A percentile compares a stretch with the other conserved stretches of the same genome.
phyloP scores from a whole-genome alignment of 179 eudicot species.

The Silene coronaria region DNA sequence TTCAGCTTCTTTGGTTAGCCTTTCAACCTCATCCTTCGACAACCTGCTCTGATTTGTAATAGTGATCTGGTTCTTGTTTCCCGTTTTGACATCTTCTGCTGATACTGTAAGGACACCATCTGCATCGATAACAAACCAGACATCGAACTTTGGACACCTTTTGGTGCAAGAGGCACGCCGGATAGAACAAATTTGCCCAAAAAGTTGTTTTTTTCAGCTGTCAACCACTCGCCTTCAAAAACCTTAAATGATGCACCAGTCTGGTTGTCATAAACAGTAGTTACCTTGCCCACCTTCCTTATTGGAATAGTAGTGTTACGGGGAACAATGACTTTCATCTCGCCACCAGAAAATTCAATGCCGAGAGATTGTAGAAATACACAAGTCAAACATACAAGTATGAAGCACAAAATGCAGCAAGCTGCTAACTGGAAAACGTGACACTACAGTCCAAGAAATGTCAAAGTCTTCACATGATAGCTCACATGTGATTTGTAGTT shows the following conservation, averaged over 20 bases:
- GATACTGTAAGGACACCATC: not conserved
- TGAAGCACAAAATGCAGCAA: too few relatives aligned
- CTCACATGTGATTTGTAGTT: too few relatives aligned
- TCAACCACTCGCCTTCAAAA: conserved; percentile 4
- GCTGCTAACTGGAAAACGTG: too few relatives aligned
- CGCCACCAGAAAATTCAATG: not conserved
- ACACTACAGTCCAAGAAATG: too few relatives aligned
- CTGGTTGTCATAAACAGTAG: not conserved
- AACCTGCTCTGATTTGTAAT: conserved; percentile 3
- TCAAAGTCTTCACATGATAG: too few relatives aligned
- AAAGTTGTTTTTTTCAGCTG: not conserved
- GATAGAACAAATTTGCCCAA: not conserved
- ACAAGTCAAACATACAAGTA: too few relatives aligned
- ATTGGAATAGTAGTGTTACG: conserved; percentile 14
- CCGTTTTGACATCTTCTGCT: not conserved
- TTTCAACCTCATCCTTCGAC: conserved; percentile 11
- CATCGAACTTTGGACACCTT: not conserved
- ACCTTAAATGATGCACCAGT: not conserved
- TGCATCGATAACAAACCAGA: not conserved
- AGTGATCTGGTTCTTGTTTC: not conserved
- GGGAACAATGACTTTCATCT: not conserved
- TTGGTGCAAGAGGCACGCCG: not conserved
- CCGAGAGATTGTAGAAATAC: too few relatives aligned
- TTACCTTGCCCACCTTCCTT: not conserved
- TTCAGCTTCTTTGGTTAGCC: conserved; percentile 3